Conservation (phyloP, 345 rosid genomes). For the Ailanthus altissimus region DNA sequence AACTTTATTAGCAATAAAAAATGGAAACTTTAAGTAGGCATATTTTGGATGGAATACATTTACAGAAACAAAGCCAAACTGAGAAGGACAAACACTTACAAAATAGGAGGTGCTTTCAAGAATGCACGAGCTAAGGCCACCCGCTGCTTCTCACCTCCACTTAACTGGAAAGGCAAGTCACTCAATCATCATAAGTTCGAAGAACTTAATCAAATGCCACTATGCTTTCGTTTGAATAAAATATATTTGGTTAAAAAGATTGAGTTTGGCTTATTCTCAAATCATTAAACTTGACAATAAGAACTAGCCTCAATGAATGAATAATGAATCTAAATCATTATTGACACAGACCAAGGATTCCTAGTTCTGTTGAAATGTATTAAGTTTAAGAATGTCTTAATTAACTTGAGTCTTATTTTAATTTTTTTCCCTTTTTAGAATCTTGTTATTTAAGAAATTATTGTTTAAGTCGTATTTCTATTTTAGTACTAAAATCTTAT, state of each 20-base stretch:
- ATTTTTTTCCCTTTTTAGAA: too few species aligned
- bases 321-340: neutral
- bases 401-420: too few species aligned
- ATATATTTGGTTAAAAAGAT: conserved; percentile 1
- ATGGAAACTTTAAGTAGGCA: neutral
- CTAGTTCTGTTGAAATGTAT: too few species aligned
- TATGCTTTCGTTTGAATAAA: conserved; percentile 3
- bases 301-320: neutral
- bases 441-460: too few species aligned
- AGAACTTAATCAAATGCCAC: conserved; percentile 4
- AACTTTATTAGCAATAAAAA: neutral
- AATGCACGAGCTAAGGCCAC: conserved; percentile 96
- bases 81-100: conserved; percentile 52
- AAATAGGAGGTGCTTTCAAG: conserved; percentile 77
- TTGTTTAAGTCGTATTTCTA: too few species aligned
- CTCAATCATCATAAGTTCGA: conserved; percentile 14
- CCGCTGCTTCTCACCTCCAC: conserved; percentile 99
- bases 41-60: neutral
- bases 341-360: too few species aligned
- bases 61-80: neutral
- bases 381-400: too few species aligned
- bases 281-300: neutral
- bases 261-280: neutral
- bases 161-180: conserved; percentile 58
- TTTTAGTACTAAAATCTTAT: too few species aligned